Conservation (phyloP, 768 basidiomycete species). For the Hygrocybe coccinea region DNA sequence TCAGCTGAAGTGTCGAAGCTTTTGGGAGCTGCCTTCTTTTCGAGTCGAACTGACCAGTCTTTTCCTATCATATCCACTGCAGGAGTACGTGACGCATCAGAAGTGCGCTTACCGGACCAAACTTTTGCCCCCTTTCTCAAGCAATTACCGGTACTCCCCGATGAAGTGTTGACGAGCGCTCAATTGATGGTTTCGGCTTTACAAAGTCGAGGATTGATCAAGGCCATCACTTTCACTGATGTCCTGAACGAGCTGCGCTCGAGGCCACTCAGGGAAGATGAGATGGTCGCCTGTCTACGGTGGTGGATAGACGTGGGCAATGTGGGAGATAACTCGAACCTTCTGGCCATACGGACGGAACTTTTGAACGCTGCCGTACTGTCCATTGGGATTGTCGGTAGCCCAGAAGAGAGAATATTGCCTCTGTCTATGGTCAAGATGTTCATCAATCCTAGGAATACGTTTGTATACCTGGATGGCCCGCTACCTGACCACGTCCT, state of each 20-base stretch:
- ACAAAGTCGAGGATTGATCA: slow-evolving; percentile 59
- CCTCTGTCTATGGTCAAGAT: slow-evolving; percentile 66
- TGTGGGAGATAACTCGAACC: slow-evolving; percentile 33
- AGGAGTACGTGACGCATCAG: slow-evolving; percentile 61
- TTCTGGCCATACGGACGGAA: slow-evolving; percentile 47
- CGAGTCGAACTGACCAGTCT: slow-evolving; percentile 43
- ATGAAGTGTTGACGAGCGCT: slow-evolving; percentile 52
- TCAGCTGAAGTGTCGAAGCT: slow-evolving; percentile 67
- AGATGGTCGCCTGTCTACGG: slow-evolving; percentile 76
- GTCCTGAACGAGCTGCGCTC: slow-evolving; percentile 71
- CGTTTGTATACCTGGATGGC: slow-evolving; percentile 61
- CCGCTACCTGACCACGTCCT: slow-evolving; percentile 73
- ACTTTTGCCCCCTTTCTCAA: slow-evolving; percentile 73
- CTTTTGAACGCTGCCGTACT: slow-evolving; percentile 72
- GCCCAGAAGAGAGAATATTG: slow-evolving; percentile 50
- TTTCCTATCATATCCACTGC: slow-evolving; percentile 72
- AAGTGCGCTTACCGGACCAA: slow-evolving; percentile 70
- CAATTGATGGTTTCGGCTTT: slow-evolving; percentile 57
- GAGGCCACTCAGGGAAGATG: slow-evolving; percentile 63
- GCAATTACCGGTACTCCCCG: slow-evolving; percentile 67
- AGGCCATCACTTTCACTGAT: slow-evolving; percentile 73
- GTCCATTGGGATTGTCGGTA: slow-evolving; percentile 31
- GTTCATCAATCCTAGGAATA: slow-evolving; percentile 59
- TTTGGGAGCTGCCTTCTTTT: slow-evolving; percentile 77
- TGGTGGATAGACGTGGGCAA: slow-evolving; percentile 69